Percentiles rank a stretch among this genome's conserved stretches.
Evolutionary conservation across 805 yeast species (phyloP).

Genomic region (Starmerella geochares): DNA sequence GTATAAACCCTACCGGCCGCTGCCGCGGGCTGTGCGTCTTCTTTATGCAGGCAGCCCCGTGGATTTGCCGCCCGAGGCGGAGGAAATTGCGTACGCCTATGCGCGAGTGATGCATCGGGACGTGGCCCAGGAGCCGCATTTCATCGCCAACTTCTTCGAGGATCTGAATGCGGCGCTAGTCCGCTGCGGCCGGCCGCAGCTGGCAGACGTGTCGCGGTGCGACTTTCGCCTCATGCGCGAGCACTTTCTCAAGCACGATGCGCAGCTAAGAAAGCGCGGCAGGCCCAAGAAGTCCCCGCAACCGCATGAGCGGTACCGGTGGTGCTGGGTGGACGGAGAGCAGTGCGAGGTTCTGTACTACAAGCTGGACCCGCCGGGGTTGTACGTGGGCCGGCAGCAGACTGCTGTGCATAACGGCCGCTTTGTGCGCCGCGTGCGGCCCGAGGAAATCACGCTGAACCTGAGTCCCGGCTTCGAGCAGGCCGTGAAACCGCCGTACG

Average conservation of each 20-base stretch:
- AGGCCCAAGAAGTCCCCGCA: no score
- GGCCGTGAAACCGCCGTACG: slow-evolving; percentile 42
- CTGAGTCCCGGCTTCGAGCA: slow-evolving; percentile 73
- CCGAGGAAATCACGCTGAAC: slow-evolving; percentile 83
- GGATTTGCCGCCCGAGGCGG: slow-evolving; percentile 66
- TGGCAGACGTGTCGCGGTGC: slow-evolving; percentile 38
- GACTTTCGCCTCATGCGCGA: slow-evolving; percentile 60
- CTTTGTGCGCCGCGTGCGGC: slow-evolving; percentile 70
- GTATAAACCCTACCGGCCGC: slow-evolving; percentile 54
- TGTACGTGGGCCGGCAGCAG: slow-evolving; percentile 69
- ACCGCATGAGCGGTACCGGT: no score
- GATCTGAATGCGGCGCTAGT: slow-evolving; percentile 50
- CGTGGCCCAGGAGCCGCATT: slow-evolving; percentile 76
- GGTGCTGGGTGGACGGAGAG: slow-evolving; percentile 74
- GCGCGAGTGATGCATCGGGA: slow-evolving; percentile 77
- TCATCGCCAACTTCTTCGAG: slow-evolving; percentile 74
- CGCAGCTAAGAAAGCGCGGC: slow-evolving; percentile 63
- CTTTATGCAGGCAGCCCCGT: slow-evolving; percentile 71
- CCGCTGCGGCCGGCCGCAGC: background rate
- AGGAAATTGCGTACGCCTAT: slow-evolving; percentile 92
- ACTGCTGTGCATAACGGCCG: slow-evolving; percentile 95
- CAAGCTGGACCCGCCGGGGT: slow-evolving; percentile 90
- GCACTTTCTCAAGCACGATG: slow-evolving; percentile 24
- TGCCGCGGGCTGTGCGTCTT: slow-evolving; percentile 67
- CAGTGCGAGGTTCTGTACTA: slow-evolving; percentile 90